Evolutionary conservation across 805 yeast species (phyloP).

Genomic region (Zygosaccharomyces pseudorouxii): DNA sequence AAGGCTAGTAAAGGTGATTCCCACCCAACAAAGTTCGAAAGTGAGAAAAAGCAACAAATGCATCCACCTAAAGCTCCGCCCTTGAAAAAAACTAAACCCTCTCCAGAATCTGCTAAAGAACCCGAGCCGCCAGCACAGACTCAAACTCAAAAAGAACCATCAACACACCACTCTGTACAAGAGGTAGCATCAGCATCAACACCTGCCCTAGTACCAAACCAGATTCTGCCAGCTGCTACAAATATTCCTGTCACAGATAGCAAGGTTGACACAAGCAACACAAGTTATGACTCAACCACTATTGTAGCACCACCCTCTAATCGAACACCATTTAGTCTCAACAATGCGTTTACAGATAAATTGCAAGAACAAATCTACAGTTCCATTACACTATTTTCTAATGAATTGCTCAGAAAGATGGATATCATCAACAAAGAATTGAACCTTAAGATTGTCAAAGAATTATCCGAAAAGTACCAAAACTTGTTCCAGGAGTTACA

Average conservation of each 20-base stretch:
- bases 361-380: conserved; percentile 37
- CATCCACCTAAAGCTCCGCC: neutral
- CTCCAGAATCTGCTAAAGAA: neutral
- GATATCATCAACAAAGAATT: conserved; percentile 37
- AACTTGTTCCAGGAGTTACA: conserved; percentile 33
- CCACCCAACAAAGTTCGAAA: neutral
- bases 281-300: conserved; percentile 10
- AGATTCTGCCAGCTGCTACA: neutral
- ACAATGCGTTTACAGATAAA: conserved; percentile 34
- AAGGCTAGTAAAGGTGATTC: conserved; percentile 1
- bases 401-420: conserved; percentile 35
- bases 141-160: neutral
- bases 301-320: conserved; percentile 7
- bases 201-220: neutral
- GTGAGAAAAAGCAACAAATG: conserved; percentile 1
- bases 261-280: conserved; percentile 3
- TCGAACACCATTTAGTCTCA: conserved; percentile 6
- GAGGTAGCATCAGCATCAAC: neutral
- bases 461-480: conserved; percentile 37
- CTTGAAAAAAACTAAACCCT: neutral
- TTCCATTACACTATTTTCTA: conserved; percentile 35
- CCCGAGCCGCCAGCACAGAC: neutral
- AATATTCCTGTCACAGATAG: neutral
- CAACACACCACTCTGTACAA: neutral
- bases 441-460: conserved; percentile 34